These are phyloP conservation scores for Pezicula neosporulosa DNA, from an alignment of 2,329 filamentous ascomycete species.

Conservation along the genomic window DNA sequence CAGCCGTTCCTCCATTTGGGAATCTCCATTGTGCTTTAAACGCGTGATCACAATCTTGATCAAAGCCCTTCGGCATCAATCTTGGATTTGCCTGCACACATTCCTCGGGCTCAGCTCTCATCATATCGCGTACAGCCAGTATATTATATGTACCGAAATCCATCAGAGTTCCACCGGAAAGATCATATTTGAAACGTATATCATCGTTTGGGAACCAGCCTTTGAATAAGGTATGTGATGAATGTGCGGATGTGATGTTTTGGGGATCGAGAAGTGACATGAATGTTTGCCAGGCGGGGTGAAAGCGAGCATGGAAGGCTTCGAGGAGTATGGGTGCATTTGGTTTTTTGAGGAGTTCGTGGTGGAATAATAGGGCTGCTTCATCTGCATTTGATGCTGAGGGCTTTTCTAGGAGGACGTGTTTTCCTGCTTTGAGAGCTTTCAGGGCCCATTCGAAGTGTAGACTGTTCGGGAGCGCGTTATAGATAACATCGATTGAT, in stretches of 20 bases:
- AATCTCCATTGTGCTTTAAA: conserved; percentile 36
- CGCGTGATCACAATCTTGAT: conserved; percentile 31
- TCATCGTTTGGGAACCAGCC: conserved; percentile 32
- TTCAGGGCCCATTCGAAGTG: conserved; percentile 45
- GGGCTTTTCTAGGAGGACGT: conserved; percentile 54
- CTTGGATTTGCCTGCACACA: conserved; percentile 31
- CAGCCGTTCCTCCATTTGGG: conserved; percentile 34
- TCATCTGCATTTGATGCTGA: conserved; percentile 42
- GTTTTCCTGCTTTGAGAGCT: conserved; percentile 45
- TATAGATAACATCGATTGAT: conserved; percentile 46
- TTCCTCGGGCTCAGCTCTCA: conserved; percentile 34
- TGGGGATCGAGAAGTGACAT: conserved; percentile 33
- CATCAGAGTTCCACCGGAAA: conserved; percentile 31
- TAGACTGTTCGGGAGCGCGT: conserved; percentile 41
- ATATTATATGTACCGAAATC: conserved; percentile 39
- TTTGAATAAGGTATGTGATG: conserved; percentile 27
- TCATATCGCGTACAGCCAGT: conserved; percentile 34
- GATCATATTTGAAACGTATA: conserved; percentile 39
- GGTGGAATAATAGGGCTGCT: conserved; percentile 40
- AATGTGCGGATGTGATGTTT: conserved; percentile 33
- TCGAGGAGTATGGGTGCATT: conserved; percentile 46
- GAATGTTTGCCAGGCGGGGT: conserved; percentile 44
- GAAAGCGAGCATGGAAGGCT: conserved; percentile 49
- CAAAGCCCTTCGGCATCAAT: conserved; percentile 23
- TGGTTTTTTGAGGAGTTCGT: conserved; percentile 28